These are phyloP conservation scores for Stevia rebaudiana DNA, from an alignment of 140 eudicot genomes.

Conservation along the genomic window DNA sequence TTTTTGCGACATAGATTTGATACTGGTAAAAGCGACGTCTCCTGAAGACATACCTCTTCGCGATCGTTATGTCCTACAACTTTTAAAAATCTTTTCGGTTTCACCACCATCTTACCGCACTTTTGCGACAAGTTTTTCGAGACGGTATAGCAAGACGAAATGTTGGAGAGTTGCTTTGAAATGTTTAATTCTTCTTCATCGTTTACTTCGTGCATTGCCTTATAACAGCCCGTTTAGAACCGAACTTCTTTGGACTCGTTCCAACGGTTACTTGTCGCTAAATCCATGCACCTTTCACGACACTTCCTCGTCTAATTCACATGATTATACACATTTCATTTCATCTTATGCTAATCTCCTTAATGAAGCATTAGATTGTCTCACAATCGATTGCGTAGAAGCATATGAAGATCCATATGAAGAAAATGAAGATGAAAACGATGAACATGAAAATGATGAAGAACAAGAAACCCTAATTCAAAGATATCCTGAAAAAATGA, in stretches of 20 bases:
- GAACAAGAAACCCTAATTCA: not conserved
- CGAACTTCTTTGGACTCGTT: slow-evolving; percentile 53
- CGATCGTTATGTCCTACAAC: slow-evolving; percentile 52
- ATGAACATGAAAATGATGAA: not conserved
- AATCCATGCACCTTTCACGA: slow-evolving; percentile 62
- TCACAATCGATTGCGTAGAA: slow-evolving; percentile 12
- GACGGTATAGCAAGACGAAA: slow-evolving; percentile 44
- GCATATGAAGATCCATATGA: not conserved
- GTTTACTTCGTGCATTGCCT: slow-evolving; percentile 53
- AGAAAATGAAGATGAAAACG: not conserved
- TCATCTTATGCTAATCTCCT: slow-evolving; percentile 55
- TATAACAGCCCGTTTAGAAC: slow-evolving; percentile 37
- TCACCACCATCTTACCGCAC: slow-evolving; percentile 43
- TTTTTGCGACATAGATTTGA: slow-evolving; percentile 48
- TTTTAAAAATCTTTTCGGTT: slow-evolving; percentile 47
- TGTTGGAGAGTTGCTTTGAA: slow-evolving; percentile 73
- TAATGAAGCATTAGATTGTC: slow-evolving; percentile 50
- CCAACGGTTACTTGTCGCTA: slow-evolving; percentile 41
- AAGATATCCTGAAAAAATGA: slow-evolving; percentile 27
- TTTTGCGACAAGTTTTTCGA: slow-evolving; percentile 41
- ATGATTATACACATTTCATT: slow-evolving; percentile 53
- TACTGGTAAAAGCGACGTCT: slow-evolving; percentile 62
- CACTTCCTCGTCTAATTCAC: slow-evolving; percentile 41
- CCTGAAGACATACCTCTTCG: slow-evolving; percentile 63
- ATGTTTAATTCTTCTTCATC: slow-evolving; percentile 65